phyloP scores from a whole-genome alignment of 495 filamentous ascomycete species.

The Bryoglossum gracile region DNA sequence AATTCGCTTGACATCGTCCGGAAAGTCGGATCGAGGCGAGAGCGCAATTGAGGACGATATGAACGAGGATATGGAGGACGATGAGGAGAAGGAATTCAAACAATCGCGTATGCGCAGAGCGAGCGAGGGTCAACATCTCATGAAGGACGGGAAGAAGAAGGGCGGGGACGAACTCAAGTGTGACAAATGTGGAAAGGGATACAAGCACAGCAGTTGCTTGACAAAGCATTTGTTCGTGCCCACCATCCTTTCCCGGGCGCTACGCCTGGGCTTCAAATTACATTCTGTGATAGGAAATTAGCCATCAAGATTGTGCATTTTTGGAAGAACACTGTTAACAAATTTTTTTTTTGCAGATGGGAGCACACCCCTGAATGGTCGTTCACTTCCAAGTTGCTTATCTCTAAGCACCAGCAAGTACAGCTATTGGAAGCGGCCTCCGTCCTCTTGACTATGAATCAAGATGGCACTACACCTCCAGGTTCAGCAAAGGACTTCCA shows the following conservation, averaged over 20 bases:
- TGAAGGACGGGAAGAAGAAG: slow-evolving; percentile 69
- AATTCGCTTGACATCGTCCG: slow-evolving; percentile 27
- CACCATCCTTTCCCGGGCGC: slow-evolving; percentile 36
- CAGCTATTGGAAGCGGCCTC: slow-evolving; percentile 94
- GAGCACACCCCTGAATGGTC: slow-evolving; percentile 99
- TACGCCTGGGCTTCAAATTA: slow-evolving; percentile 15
- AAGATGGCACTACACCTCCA: slow-evolving; percentile 45
- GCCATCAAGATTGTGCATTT: neutral
- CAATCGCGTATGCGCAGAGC: slow-evolving; percentile 72
- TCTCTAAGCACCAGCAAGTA: slow-evolving; percentile 99
- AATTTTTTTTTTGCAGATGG: slow-evolving; percentile 68
- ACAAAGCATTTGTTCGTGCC: slow-evolving; percentile 99
- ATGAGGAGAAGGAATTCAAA: slow-evolving; percentile 47
- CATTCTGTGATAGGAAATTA: neutral
- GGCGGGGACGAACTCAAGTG: slow-evolving; percentile 80
- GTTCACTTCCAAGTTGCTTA: slow-evolving; percentile 92
- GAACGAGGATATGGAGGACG: slow-evolving; percentile 48
- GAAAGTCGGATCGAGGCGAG: slow-evolving; percentile 38
- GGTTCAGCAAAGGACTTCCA: slow-evolving; percentile 57
- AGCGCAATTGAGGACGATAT: slow-evolving; percentile 54
- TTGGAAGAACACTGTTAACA: slow-evolving; percentile 22
- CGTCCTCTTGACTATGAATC: slow-evolving; percentile 90
- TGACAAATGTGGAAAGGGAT: slow-evolving; percentile 98
- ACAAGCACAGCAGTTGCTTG: slow-evolving; percentile 99
- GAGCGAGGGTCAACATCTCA: slow-evolving; percentile 76